Evolutionary conservation across 2,329 filamentous ascomycete species (phyloP).

Genomic region (Fusarium newnesense): DNA sequence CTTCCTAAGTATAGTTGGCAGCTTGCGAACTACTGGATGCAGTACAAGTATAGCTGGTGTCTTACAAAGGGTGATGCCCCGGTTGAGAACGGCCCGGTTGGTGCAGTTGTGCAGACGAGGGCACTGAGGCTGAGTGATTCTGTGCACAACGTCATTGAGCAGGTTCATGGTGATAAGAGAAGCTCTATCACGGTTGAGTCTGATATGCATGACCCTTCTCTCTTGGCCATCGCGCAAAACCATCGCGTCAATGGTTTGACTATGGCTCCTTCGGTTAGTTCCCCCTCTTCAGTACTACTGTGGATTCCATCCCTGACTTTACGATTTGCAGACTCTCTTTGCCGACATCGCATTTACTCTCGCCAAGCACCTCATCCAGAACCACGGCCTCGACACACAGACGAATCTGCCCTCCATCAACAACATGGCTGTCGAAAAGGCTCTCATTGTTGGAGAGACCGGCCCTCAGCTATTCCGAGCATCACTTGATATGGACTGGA

Average conservation of each 20-base stretch:
- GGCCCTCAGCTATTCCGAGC: neutral
- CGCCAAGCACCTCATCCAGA: neutral
- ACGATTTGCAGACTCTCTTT: neutral
- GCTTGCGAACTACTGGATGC: slow-evolving; percentile 76
- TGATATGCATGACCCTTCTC: neutral
- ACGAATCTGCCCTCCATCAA: neutral
- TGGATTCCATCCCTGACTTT: too few relatives aligned
- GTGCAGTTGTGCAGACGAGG: rapidly evolving
- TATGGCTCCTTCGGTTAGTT: neutral
- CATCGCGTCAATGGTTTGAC: neutral
- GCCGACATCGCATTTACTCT: neutral
- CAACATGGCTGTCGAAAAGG: neutral
- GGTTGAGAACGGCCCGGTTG: rapidly evolving
- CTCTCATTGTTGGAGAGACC: neutral
- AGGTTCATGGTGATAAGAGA: neutral
- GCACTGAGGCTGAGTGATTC: neutral
- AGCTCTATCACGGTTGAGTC: neutral
- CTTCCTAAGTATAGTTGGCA: slow-evolving; percentile 79
- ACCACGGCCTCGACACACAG: neutral
- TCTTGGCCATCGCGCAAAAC: neutral
- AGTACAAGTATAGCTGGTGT: slow-evolving; percentile 75
- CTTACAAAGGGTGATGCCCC: slow-evolving; percentile 67
- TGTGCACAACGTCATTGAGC: neutral
- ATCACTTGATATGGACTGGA: neutral
- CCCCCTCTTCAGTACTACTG: too few relatives aligned